Evolutionary conservation across 2,329 filamentous ascomycete genomes (phyloP).

Genomic region (Clonostachys byssicola): DNA sequence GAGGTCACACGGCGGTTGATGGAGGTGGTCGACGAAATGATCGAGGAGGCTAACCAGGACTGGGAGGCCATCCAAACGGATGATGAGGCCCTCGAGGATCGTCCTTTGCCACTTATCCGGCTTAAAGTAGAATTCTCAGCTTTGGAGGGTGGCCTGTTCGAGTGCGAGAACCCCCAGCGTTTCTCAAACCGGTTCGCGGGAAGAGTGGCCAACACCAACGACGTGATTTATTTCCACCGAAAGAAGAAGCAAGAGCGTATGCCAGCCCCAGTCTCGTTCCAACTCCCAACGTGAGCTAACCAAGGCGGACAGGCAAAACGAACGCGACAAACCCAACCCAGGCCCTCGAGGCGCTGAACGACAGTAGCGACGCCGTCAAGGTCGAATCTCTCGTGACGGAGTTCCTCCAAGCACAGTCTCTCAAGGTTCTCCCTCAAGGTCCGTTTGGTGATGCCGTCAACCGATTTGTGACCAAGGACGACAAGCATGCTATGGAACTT

Average conservation of each 20-base stretch:
- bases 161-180: slow-evolving; percentile 91
- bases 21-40: slow-evolving; percentile 78
- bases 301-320: slow-evolving; percentile 18
- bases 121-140: slow-evolving; percentile 88
- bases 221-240: slow-evolving; percentile 88
- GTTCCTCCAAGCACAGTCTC: slow-evolving; percentile 79
- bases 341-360: slow-evolving; percentile 48
- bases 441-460: slow-evolving; percentile 90
- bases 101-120: slow-evolving; percentile 79
- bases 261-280: slow-evolving; percentile 1
- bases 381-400: slow-evolving; percentile 87
- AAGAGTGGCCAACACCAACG: slow-evolving; percentile 90
- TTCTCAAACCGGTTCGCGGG: slow-evolving; percentile 90
- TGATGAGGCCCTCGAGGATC: slow-evolving; percentile 50
- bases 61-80: slow-evolving; percentile 78
- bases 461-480: slow-evolving; percentile 91
- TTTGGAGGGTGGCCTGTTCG: slow-evolving; percentile 78
- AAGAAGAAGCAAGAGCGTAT: slow-evolving; percentile 65
- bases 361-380: slow-evolving; percentile 64
- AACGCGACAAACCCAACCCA: slow-evolving; percentile 55
- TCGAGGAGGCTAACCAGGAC: slow-evolving; percentile 74
- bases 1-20: slow-evolving; percentile 76
- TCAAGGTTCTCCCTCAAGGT: slow-evolving; percentile 90
- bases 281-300: background rate
- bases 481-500: slow-evolving; percentile 84